These are phyloP conservation scores for Westerdykella ornata DNA, from an alignment of 2,329 filamentous ascomycete species.

Conservation along the genomic window DNA sequence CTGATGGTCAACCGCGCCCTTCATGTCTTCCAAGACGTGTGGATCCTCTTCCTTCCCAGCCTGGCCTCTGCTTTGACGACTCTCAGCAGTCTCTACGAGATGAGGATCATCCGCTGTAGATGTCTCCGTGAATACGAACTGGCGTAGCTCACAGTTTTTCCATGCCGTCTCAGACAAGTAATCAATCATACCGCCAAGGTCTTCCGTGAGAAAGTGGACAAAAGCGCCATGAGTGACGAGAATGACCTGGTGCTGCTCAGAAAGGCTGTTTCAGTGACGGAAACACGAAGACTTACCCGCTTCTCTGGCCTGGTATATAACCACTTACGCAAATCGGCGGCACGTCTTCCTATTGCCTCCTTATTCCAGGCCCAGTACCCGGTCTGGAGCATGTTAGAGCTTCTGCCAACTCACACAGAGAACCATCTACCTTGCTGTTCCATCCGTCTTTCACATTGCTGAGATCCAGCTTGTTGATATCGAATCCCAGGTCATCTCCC, in stretches of 20 bases:
- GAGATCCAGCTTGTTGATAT: constrained; percentile 51
- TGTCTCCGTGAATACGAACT: constrained; percentile 23
- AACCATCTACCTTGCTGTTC: constrained; percentile 56
- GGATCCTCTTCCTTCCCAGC: constrained; percentile 19
- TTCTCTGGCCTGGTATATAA: constrained; percentile 24
- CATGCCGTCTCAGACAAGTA: constrained; percentile 23
- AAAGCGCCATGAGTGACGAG: constrained; percentile 79
- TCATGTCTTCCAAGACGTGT: constrained; percentile 26
- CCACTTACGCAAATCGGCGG: constrained; percentile 23
- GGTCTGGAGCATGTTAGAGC: constrained; percentile 11
- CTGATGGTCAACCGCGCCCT: constrained; percentile 1
- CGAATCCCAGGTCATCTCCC: constrained; percentile 55
- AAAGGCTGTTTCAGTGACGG: constrained; percentile 19
- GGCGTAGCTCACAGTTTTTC: constrained; percentile 31
- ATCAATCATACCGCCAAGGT: constrained; percentile 54
- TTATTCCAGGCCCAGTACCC: constrained; percentile 29
- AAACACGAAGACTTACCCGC: constrained; percentile 12
- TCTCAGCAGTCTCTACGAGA: constrained; percentile 22
- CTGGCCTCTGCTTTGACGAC: constrained; percentile 13
- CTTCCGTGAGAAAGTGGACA: constrained; percentile 76
- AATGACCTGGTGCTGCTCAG: constrained; percentile 58
- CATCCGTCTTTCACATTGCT: constrained; percentile 57
- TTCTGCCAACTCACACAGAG: constrained; percentile 1
- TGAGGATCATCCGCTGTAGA: constrained; percentile 25
- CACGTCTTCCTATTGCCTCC: constrained; percentile 24